A percentile compares a stretch with the other conserved stretches of the same genome.
These are phyloP conservation scores for Solanum chmielewskii DNA, from an alignment of 257 asterid species.

Conservation along the genomic window DNA sequence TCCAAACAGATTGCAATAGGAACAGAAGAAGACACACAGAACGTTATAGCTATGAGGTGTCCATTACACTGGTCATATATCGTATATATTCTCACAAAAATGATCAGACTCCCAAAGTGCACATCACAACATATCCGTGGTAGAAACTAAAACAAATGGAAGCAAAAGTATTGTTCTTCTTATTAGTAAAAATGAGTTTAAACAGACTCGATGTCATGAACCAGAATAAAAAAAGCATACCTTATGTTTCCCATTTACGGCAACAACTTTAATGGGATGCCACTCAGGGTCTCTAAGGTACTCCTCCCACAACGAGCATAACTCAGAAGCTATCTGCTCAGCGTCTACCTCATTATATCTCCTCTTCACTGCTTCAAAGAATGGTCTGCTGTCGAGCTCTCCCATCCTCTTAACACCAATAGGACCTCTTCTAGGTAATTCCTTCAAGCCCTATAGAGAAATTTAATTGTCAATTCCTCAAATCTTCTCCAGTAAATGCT, in stretches of 20 bases:
- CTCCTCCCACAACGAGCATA: slow-evolving; percentile 89
- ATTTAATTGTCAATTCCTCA: slow-evolving; percentile 5
- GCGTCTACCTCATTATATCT: slow-evolving; percentile 58
- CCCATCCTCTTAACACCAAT: slow-evolving; percentile 69
- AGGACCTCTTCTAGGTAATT: slow-evolving; percentile 21
- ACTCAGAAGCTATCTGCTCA: slow-evolving; percentile 66
- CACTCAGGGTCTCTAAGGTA: slow-evolving; percentile 88
- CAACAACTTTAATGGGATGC: slow-evolving; percentile 76
- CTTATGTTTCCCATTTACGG: slow-evolving; percentile 42
- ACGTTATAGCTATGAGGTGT: neutral
- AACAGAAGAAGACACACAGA: neutral
- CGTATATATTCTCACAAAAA: neutral
- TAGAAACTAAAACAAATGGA: neutral
- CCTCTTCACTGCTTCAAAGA: slow-evolving; percentile 44
- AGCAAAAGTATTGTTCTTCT: neutral
- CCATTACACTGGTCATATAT: neutral
- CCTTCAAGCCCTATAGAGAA: slow-evolving; percentile 43
- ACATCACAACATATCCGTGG: neutral
- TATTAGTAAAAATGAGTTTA: neutral
- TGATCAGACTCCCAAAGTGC: neutral
- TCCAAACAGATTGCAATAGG: neutral
- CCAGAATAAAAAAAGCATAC: slow-evolving; percentile 17
- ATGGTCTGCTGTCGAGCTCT: slow-evolving; percentile 51
- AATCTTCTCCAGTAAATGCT: slow-evolving; percentile 4
- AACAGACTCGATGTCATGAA: neutral